phyloP scores from a whole-genome alignment of 345 rosid species.

The Aquilaria sinensis region DNA sequence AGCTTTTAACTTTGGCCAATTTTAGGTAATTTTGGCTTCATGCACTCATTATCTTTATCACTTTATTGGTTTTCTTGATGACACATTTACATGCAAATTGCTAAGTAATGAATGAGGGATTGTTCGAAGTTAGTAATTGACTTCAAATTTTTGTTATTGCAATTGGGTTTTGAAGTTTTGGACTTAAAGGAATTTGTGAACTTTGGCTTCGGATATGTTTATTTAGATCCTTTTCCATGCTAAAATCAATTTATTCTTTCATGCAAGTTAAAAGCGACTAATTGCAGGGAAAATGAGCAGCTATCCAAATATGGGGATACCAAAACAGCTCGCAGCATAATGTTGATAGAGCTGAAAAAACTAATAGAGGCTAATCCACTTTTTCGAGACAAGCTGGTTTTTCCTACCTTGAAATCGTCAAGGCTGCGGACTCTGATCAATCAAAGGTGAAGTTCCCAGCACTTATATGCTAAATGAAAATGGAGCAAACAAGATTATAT shows the following conservation, averaged over 20 bases:
- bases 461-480: not conserved
- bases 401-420: conserved; percentile 63
- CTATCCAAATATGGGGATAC: conserved; percentile 69
- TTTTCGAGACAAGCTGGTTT: conserved; percentile 62
- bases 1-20: conserved; percentile 59
- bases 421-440: conserved; percentile 68
- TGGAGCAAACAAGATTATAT: not conserved
- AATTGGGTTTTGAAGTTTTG: not conserved
- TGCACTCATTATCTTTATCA: no score
- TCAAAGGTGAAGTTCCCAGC: conserved; percentile 43
- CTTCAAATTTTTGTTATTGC: not conserved
- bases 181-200: not conserved
- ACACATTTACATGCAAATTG: not conserved
- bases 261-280: not conserved
- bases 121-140: not conserved
- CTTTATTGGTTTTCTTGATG: not conserved
- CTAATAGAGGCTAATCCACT: conserved; percentile 77
- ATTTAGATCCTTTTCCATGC: not conserved
- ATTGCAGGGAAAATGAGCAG: conserved; percentile 65
- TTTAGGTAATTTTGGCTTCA: conserved; percentile 41
- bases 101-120: no score
- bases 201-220: conserved; percentile 1
- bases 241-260: conserved; percentile 2
- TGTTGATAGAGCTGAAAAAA: conserved; percentile 64
- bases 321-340: conserved; percentile 58